A percentile compares a stretch with the other conserved stretches of the same genome.
phyloP scores from a whole-genome alignment of 1,284 basidiomycete genomes.

The Cystobasidium sp. region DNA sequence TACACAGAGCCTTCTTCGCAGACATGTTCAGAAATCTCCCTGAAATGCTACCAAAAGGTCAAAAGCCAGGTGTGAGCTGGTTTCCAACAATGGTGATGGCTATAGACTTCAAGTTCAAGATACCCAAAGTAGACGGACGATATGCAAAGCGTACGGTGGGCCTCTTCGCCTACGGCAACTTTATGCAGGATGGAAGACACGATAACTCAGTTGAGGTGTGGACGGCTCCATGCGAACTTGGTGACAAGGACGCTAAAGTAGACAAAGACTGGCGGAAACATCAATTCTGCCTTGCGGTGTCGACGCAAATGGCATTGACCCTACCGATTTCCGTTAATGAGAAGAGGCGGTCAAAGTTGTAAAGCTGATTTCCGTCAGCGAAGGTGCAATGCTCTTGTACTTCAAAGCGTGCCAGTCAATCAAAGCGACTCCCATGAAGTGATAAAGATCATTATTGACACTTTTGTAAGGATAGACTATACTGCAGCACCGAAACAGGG shows the following conservation, averaged over 20 bases:
- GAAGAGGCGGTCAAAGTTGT: slow-evolving; percentile 29
- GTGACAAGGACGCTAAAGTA: slow-evolving; percentile 8
- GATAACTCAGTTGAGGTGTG: slow-evolving; percentile 42
- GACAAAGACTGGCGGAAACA: slow-evolving; percentile 28
- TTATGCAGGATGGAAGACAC: slow-evolving; percentile 35
- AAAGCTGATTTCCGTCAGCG: background rate
- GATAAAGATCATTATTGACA: too few relatives aligned
- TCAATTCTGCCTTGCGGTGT: slow-evolving; percentile 32
- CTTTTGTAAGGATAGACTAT: background rate
- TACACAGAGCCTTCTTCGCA: slow-evolving; percentile 33
- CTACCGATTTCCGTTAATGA: slow-evolving; percentile 38
- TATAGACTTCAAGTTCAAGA: slow-evolving; percentile 42
- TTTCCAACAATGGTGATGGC: slow-evolving; percentile 44
- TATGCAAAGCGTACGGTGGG: slow-evolving; percentile 37
- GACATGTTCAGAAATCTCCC: slow-evolving; percentile 43
- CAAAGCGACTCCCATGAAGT: too few relatives aligned
- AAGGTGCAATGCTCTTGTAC: background rate
- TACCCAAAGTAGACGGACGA: background rate
- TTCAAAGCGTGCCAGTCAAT: background rate
- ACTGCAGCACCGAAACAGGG: background rate
- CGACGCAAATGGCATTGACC: slow-evolving; percentile 38
- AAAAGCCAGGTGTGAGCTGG: slow-evolving; percentile 35
- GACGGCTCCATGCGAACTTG: slow-evolving; percentile 38
- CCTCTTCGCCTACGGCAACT: slow-evolving; percentile 27
- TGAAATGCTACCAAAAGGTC: slow-evolving; percentile 31